Conservation (phyloP, 768 basidiomycete species). For the Amanita rubescens region DNA sequence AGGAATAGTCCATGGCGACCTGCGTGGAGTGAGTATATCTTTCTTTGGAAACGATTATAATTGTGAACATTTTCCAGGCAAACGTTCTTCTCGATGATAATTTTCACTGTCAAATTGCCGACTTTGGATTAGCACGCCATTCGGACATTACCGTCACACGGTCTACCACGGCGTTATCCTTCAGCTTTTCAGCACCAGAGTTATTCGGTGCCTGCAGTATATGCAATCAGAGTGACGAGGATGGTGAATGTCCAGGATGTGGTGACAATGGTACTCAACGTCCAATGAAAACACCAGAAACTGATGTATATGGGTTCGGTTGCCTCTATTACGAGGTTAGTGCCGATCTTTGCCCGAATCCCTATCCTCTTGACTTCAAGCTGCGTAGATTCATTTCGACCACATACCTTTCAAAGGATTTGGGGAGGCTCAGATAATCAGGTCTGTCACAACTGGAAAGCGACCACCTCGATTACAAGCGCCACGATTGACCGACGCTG, state of each 20-base stretch:
- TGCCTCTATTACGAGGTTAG: not conserved
- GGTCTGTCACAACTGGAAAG: too few relatives aligned
- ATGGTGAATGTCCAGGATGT: too few relatives aligned
- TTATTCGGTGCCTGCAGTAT: not conserved
- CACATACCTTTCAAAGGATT: too few relatives aligned
- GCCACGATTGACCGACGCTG: too few relatives aligned
- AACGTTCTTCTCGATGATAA: not conserved
- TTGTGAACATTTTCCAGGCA: not conserved
- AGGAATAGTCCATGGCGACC: slow-evolving; percentile 2
- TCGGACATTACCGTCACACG: not conserved
- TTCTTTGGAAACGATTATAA: not conserved
- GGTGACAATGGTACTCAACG: too few relatives aligned
- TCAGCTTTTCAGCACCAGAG: slow-evolving; percentile 3
- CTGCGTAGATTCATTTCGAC: too few relatives aligned
- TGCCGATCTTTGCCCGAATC: not conserved
- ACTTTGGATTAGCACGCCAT: slow-evolving; percentile 2
- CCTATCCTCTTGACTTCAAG: too few relatives aligned
- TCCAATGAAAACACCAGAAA: not conserved
- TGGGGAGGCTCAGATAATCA: too few relatives aligned
- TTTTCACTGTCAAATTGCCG: not conserved
- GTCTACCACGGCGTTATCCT: not conserved
- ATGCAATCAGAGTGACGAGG: not conserved
- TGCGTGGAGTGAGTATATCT: not conserved
- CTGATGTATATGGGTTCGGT: not conserved
- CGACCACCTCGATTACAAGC: too few relatives aligned